Percentiles rank a stretch among this genome's conserved stretches.
Evolutionary conservation across 2,329 filamentous ascomycete species (phyloP).

Genomic region (Cordyceps militaris): DNA sequence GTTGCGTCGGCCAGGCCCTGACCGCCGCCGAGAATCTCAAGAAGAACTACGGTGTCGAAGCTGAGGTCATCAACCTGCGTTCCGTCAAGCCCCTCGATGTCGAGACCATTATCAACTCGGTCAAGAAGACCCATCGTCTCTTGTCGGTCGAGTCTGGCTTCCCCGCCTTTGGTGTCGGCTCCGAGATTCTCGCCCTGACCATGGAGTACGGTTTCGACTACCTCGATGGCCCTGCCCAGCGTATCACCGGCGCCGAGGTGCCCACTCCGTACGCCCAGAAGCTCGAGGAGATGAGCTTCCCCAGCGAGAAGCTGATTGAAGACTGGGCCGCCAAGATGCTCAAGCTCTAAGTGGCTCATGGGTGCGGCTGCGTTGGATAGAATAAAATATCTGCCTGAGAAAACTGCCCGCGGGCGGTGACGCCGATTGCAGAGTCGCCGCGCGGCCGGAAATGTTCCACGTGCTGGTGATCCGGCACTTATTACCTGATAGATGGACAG

Average conservation of each 20-base stretch:
- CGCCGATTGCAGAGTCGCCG: neutral
- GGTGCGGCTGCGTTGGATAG: neutral
- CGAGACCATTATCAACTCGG: slow-evolving; percentile 88
- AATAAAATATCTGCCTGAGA: neutral
- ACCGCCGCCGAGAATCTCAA: slow-evolving; percentile 85
- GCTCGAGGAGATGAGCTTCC: slow-evolving; percentile 94
- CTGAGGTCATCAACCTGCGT: slow-evolving; percentile 95
- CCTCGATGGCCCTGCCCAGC: slow-evolving; percentile 85
- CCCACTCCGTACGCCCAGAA: slow-evolving; percentile 91
- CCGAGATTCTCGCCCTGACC: slow-evolving; percentile 87
- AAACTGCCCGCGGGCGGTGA: neutral
- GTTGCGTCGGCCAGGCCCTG: slow-evolving; percentile 89
- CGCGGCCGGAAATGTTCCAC: neutral
- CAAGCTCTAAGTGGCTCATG: slow-evolving; percentile 50
- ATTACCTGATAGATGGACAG: slow-evolving; percentile 30
- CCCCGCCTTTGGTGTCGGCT: slow-evolving; percentile 86
- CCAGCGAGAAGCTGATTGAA: slow-evolving; percentile 80
- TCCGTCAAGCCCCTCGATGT: slow-evolving; percentile 96
- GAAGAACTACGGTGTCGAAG: slow-evolving; percentile 92
- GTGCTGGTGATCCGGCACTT: slow-evolving; percentile 15
- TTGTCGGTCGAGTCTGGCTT: slow-evolving; percentile 92
- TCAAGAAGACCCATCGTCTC: slow-evolving; percentile 96
- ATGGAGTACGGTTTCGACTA: slow-evolving; percentile 99
- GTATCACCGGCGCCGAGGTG: slow-evolving; percentile 94
- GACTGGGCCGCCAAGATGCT: slow-evolving; percentile 85